Conservation (phyloP, 129 eudicot genomes). For the Lactuca sativa region DNA sequence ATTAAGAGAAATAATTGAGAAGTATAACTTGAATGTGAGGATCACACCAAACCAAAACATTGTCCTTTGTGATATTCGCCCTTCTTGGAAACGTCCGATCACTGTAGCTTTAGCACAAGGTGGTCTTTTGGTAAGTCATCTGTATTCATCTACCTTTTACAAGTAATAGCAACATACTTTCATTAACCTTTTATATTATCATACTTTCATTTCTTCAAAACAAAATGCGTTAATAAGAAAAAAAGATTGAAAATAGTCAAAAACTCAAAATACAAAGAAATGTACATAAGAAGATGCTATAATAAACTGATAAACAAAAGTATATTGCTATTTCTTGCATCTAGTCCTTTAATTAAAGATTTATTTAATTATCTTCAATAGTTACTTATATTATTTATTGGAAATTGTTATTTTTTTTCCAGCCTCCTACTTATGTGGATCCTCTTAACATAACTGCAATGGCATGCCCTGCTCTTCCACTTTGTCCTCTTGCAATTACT, state of each 20-base stretch:
- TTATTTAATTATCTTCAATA: no score
- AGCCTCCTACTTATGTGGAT: slow-evolving; percentile 88
- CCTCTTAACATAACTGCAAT: slow-evolving; percentile 98
- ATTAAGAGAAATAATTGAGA: slow-evolving; percentile 81
- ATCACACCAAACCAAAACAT: slow-evolving; percentile 94
- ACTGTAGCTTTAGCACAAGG: slow-evolving; percentile 89
- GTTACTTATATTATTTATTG: slow-evolving; percentile 8
- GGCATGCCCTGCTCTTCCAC: slow-evolving; percentile 99
- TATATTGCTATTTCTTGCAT: not conserved
- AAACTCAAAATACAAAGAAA: not conserved
- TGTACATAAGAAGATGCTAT: not conserved
- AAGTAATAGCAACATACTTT: not conserved
- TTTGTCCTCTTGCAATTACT: slow-evolving; percentile 95
- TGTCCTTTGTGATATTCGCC: slow-evolving; percentile 77
- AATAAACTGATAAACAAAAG: no score
- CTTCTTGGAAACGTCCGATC: slow-evolving; percentile 82
- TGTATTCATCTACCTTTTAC: not conserved
- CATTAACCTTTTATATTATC: not conserved
- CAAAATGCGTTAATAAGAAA: not conserved
- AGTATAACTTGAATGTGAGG: slow-evolving; percentile 83
- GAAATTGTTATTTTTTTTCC: slow-evolving; percentile 25
- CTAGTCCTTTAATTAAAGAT: no score
- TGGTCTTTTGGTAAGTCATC: slow-evolving; percentile 74
- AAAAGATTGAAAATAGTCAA: no score
- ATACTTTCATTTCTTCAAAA: no score